Conservation (phyloP, 1,284 basidiomycete genomes). For the Schizophyllum amplum region DNA sequence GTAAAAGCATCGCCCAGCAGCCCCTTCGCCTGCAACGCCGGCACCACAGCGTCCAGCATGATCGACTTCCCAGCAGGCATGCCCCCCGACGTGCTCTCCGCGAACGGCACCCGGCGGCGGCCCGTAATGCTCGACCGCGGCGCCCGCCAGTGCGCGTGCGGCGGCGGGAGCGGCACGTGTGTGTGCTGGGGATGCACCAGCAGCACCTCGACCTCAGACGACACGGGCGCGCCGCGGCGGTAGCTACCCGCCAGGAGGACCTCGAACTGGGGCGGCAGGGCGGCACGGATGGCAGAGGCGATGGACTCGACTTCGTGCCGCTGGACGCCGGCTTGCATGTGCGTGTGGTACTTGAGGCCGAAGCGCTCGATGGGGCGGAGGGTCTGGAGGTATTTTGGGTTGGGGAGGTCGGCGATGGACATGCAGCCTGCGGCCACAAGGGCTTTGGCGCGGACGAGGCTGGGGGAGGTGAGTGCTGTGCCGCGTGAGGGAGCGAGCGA, state of each 20-base stretch:
- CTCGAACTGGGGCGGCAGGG: conserved; percentile 37
- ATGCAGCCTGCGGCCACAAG: conserved; percentile 41
- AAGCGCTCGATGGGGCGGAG: conserved; percentile 29
- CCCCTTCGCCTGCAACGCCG: conserved; percentile 31
- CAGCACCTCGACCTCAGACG: conserved; percentile 31
- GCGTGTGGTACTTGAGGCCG: conserved; percentile 29
- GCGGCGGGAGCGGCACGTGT: conserved; percentile 24
- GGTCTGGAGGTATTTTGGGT: conserved; percentile 28
- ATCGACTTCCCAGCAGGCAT: conserved; percentile 13
- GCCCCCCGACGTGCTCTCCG: neutral
- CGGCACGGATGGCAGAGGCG: conserved; percentile 32
- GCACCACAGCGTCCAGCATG: conserved; percentile 29
- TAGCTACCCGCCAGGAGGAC: conserved; percentile 39
- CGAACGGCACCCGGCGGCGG: neutral
- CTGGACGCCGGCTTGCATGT: conserved; percentile 27
- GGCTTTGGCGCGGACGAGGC: conserved; percentile 29
- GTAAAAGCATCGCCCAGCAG: conserved; percentile 30
- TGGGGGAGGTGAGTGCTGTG: conserved; percentile 12
- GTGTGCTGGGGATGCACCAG: conserved; percentile 34
- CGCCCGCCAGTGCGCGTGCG: neutral
- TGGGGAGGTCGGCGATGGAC: conserved; percentile 31
- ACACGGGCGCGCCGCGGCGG: conserved; percentile 30
- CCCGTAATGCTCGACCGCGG: neutral
- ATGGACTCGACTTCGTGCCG: conserved; percentile 33
- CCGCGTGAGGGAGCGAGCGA: neutral